Percentiles rank a stretch among this genome's conserved stretches.
Conservation (phyloP, 352 stramenopile species). For the Globisporangium cystogenes region DNA sequence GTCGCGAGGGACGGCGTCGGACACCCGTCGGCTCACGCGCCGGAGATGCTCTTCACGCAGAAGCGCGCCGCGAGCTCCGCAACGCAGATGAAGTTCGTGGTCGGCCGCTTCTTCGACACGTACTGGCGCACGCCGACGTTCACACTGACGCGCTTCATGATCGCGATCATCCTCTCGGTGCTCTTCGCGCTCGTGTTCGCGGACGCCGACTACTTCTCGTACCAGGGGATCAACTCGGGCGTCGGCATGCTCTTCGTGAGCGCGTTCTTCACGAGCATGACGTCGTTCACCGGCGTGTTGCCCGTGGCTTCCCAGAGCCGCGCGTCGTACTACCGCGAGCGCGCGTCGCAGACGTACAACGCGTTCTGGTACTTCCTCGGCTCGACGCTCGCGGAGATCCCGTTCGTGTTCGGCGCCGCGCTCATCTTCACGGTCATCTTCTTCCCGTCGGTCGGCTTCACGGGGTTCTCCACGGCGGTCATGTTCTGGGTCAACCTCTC, state of each 20-base stretch:
- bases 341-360: constrained; percentile 81
- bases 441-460: constrained; percentile 53
- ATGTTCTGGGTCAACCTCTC: constrained; percentile 63
- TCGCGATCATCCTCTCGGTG: too few relatives aligned
- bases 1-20: too few relatives aligned
- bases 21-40: too few relatives aligned
- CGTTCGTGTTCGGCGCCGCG: constrained; percentile 22
- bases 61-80: too few relatives aligned
- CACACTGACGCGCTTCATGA: constrained; percentile 50
- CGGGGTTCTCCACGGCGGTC: constrained; percentile 18
- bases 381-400: constrained; percentile 67
- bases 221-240: constrained; percentile 22
- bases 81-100: too few relatives aligned
- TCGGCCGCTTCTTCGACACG: constrained; percentile 15
- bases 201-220: constrained; percentile 21
- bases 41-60: too few relatives aligned
- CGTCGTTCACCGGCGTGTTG: constrained; percentile 59
- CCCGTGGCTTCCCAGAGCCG: constrained; percentile 66
- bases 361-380: constrained; percentile 58
- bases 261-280: constrained; percentile 63
- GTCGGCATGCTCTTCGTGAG: constrained; percentile 65
- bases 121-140: constrained; percentile 55
- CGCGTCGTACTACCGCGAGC: constrained; percentile 39
- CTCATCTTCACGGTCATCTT: constrained; percentile 46
- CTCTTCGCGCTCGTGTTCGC: constrained; percentile 16